Evolutionary conservation across 176 grass and related monocot species (phyloP).

Genomic region (Musa beccarii): DNA sequence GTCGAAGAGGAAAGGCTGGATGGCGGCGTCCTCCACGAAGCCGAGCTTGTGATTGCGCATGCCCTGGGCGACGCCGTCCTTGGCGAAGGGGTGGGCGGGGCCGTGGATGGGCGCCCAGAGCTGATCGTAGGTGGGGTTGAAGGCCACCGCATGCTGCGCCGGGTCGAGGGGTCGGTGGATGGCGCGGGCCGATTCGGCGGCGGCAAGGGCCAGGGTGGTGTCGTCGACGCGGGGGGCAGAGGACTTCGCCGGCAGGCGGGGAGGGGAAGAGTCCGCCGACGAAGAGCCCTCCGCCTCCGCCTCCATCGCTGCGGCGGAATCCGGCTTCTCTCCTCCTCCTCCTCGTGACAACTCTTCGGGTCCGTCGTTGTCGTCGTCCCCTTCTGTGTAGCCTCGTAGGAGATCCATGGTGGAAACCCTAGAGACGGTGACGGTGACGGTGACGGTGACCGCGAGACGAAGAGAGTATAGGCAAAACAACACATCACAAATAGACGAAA

Average conservation of each 20-base stretch:
- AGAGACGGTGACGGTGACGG: too few relatives aligned
- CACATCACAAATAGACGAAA: neutral
- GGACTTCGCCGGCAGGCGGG: slow-evolving; percentile 54
- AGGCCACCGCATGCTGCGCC: slow-evolving; percentile 56
- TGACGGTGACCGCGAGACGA: too few relatives aligned
- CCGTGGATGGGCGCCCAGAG: slow-evolving; percentile 83
- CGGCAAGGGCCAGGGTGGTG: slow-evolving; percentile 68
- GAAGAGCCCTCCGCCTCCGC: slow-evolving; percentile 27
- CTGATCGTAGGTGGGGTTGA: slow-evolving; percentile 94
- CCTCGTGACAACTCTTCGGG: neutral
- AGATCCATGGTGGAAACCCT: slow-evolving; percentile 55
- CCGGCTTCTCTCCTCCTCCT: neutral
- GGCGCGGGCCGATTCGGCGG: slow-evolving; percentile 34
- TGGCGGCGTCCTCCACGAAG: slow-evolving; percentile 74
- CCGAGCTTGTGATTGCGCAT: slow-evolving; percentile 97
- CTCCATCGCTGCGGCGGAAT: slow-evolving; percentile 12
- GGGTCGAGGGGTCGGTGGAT: slow-evolving; percentile 67
- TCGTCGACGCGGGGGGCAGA: slow-evolving; percentile 76
- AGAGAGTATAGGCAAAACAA: neutral
- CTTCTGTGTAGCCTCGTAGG: slow-evolving; percentile 45
- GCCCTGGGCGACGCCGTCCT: slow-evolving; percentile 54
- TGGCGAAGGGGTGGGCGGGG: slow-evolving; percentile 63
- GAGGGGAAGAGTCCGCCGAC: slow-evolving; percentile 66
- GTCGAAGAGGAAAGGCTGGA: slow-evolving; percentile 93
- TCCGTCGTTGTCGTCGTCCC: neutral